These are phyloP conservation scores for Phanerochaete carnosa DNA, from an alignment of 768 basidiomycete genomes.

Conservation along the genomic window DNA sequence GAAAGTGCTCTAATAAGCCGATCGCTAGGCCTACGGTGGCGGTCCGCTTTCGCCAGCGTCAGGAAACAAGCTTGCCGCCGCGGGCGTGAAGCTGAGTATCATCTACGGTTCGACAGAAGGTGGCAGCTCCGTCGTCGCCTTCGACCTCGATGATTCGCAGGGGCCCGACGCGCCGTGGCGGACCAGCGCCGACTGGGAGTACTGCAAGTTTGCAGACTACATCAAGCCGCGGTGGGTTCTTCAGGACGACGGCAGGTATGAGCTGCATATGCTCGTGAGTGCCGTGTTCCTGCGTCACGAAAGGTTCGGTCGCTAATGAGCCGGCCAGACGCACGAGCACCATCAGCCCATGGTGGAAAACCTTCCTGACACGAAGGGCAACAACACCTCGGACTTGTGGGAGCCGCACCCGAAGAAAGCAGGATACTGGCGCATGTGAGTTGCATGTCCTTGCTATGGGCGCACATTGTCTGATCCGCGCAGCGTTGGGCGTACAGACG, in stretches of 20 bases:
- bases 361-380: conserved; percentile 7
- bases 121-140: conserved; percentile 3
- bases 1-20: neutral
- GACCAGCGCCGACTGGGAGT: conserved; percentile 11
- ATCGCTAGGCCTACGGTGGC: conserved; percentile 13
- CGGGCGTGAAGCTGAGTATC: conserved; percentile 13
- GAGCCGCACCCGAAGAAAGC: conserved; percentile 14
- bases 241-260: conserved; percentile 13
- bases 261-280: conserved; percentile 13
- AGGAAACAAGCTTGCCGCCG: conserved; percentile 14
- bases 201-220: neutral
- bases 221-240: conserved; percentile 9
- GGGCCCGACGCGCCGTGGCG: neutral
- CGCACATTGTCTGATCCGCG: neutral
- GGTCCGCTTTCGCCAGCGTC: conserved; percentile 15
- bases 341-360: conserved; percentile 16
- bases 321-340: conserved; percentile 7
- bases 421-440: conserved; percentile 15
- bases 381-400: conserved; percentile 14
- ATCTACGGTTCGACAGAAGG: conserved; percentile 17
- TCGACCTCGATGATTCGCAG: conserved; percentile 4
- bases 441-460: too few species aligned
- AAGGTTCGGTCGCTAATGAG: neutral
- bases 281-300: neutral
- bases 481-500: conserved; percentile 17